Conservation (phyloP, 306 rosid species). For the Adenanthera pavonina region DNA sequence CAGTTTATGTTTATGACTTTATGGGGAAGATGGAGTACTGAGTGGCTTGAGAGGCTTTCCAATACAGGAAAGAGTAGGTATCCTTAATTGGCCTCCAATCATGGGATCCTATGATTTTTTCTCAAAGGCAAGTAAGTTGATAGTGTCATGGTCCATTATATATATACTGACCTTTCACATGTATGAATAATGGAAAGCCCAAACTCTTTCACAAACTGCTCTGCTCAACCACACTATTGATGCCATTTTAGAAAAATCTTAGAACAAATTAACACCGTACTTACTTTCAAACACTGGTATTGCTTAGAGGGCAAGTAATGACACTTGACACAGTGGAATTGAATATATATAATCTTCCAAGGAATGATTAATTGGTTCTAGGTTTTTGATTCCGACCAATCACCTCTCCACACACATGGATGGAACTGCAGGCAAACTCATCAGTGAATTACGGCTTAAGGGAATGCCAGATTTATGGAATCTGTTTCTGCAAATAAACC, state of each 20-base stretch:
- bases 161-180: background rate
- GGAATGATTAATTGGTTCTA: slow-evolving; percentile 45
- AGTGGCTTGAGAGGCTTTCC: background rate
- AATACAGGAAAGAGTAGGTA: too few relatives aligned
- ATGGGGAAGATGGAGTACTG: too few relatives aligned
- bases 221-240: slow-evolving; percentile 29
- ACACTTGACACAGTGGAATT: slow-evolving; percentile 40
- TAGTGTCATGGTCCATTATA: slow-evolving; percentile 28
- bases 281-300: slow-evolving; percentile 12
- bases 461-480: slow-evolving; percentile 49
- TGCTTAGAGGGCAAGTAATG: slow-evolving; percentile 63
- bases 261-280: background rate
- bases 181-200: background rate
- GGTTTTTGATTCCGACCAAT: slow-evolving; percentile 63
- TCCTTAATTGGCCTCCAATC: slow-evolving; percentile 35
- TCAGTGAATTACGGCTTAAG: slow-evolving; percentile 50
- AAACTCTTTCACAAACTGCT: background rate
- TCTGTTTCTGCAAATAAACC: slow-evolving; percentile 22
- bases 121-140: slow-evolving; percentile 26
- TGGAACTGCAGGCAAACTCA: slow-evolving; percentile 3
- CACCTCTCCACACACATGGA: slow-evolving; percentile 46
- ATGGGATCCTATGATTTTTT: slow-evolving; percentile 42
- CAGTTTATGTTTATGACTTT: too few relatives aligned
- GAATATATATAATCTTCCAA: slow-evolving; percentile 41
- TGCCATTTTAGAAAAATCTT: slow-evolving; percentile 34